Percentiles rank a stretch among this genome's conserved stretches.
phyloP scores from a whole-genome alignment of 306 rosid genomes.

The Dalbergia cochinchinensis region DNA sequence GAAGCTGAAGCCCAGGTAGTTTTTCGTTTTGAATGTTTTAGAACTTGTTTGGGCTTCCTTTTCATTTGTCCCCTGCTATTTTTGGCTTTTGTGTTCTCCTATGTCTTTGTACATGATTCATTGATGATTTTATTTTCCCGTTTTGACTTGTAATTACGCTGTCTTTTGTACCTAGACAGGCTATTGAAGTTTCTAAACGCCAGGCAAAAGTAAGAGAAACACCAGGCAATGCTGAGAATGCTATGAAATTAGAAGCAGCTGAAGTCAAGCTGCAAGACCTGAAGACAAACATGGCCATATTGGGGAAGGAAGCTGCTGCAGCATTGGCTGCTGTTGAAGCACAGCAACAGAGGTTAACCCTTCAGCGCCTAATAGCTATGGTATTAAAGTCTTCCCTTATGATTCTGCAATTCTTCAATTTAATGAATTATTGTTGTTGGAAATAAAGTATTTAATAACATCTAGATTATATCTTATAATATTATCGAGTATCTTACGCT shows the following conservation, averaged over 20 bases:
- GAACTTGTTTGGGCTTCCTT: constrained; percentile 18
- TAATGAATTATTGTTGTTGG: background rate
- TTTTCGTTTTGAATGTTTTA: constrained; percentile 33
- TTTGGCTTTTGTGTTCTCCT: background rate
- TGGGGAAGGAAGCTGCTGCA: constrained; percentile 98
- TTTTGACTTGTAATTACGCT: constrained; percentile 50
- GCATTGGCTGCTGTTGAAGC: constrained; percentile 99
- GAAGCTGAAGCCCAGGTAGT: constrained; percentile 95
- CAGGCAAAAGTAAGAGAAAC: constrained; percentile 88
- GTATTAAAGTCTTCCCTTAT: constrained; percentile 53
- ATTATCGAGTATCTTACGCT: too few species aligned
- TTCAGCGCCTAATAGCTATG: constrained; percentile 95
- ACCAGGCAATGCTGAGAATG: constrained; percentile 76
- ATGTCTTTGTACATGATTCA: constrained; percentile 25
- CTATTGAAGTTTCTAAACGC: constrained; percentile 92
- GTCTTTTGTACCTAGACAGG: constrained; percentile 86
- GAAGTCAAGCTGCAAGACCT: constrained; percentile 89
- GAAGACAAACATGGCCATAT: constrained; percentile 81
- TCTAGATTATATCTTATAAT: too few species aligned
- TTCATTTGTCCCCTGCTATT: constrained; percentile 5
- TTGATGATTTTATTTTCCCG: constrained; percentile 33
- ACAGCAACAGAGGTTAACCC: constrained; percentile 96
- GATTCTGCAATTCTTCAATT: constrained; percentile 22
- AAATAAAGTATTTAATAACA: too few species aligned
- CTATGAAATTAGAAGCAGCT: constrained; percentile 85